Evolutionary conservation across 2,329 filamentous ascomycete species (phyloP), one percentile per base, ranked within the genome.

Genomic region (Trichoderma atrobrunneum): DNA sequence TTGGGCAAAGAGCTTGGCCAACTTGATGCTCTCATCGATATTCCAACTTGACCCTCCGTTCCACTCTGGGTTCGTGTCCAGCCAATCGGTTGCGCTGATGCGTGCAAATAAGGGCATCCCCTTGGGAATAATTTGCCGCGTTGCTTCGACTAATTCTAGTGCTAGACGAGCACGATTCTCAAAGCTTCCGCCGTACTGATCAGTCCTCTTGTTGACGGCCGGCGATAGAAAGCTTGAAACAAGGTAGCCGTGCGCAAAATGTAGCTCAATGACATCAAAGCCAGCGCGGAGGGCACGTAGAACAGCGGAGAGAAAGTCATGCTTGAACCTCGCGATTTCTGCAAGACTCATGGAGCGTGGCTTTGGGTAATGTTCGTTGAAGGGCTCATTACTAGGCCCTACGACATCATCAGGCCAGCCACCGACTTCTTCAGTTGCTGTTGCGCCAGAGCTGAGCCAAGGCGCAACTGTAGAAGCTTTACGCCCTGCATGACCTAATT

Each of bases 171-270:
- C 87, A 51, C 93, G 88, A 81, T 95, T 95, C 82, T 92, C 90
- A 74, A 92, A 91, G 60, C 84, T 87, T 2, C 91, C 91, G 24
- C 91, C 91, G 76, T 93, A 93, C 71, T 85, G 77, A 77, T 93
- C 91, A 0, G 85, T 92, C 18, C 93, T 87, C 64, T 88, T 83
- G 81, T 96, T 96, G n/a, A 86, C 85, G 0, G 87, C 86, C 0
- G 93, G 92, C 88, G 90, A 18, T 93, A 73, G 83, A 94, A 95
- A 3, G 84, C 81, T 78, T 90, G 89, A 0, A 95, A 81, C 0
- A n/a, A 95, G 85, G 78, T 95, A 95, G 1, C 93, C 92, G 78
- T 95, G 92, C 0, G 92, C 93, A 74, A 86, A 87, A 82, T 95
- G 93, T 65, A 96, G 88, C 80, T 89, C 90, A 24, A 92, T 84